These are phyloP conservation scores for Oenanthe sinensis DNA, from an alignment of 129 eudicot genomes.

Conservation along the genomic window DNA sequence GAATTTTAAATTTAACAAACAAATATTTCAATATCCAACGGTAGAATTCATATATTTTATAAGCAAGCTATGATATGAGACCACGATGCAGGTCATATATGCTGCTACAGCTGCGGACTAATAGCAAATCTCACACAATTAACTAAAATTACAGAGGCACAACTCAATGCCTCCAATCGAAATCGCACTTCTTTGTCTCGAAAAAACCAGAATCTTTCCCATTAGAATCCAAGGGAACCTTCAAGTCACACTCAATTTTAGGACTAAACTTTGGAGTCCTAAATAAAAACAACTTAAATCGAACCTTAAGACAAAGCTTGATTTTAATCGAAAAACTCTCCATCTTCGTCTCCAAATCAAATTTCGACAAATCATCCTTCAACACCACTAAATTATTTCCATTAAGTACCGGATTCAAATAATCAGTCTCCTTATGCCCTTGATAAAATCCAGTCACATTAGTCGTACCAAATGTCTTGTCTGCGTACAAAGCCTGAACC, in stretches of 20 bases:
- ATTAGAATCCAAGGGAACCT: background rate
- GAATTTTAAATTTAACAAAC: background rate
- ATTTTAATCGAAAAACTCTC: slow-evolving; percentile 38
- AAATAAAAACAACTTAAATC: slow-evolving; percentile 40
- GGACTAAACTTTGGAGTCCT: slow-evolving; percentile 18
- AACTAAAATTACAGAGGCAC: background rate
- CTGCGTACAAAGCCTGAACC: slow-evolving; percentile 40
- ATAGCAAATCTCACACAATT: background rate
- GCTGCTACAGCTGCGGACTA: background rate
- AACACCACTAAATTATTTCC: slow-evolving; percentile 33
- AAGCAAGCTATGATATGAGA: background rate
- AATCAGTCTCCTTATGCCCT: slow-evolving; percentile 48
- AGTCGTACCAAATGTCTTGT: slow-evolving; percentile 26
- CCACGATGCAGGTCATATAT: background rate
- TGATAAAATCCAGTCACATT: slow-evolving; percentile 36
- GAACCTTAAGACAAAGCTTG: slow-evolving; percentile 40
- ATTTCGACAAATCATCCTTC: slow-evolving; percentile 14
- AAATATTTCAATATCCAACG: no score
- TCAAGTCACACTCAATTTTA: background rate
- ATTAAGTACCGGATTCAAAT: slow-evolving; percentile 21
- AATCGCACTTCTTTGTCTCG: background rate
- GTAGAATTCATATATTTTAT: no score
- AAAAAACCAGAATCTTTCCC: background rate
- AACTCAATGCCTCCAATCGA: background rate
- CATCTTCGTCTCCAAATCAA: slow-evolving; percentile 22